phyloP scores from a whole-genome alignment of 2,329 filamentous ascomycete species.

The Diaporthe citriasiana region DNA sequence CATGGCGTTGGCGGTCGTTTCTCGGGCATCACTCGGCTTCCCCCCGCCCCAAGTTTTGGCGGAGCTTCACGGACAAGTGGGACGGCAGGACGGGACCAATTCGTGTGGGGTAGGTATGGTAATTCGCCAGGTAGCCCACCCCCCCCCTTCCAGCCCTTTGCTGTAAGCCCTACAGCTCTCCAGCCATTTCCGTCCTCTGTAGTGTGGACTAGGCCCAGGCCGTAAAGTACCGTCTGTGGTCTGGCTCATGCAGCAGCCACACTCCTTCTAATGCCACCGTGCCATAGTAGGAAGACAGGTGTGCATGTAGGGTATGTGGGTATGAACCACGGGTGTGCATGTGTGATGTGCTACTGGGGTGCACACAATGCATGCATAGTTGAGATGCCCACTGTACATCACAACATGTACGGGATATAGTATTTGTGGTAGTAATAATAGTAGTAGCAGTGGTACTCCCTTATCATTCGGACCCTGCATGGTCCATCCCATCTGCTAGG shows the following conservation, averaged over 20 bases:
- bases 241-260: constrained; percentile 2
- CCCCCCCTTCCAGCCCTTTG: not conserved
- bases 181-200: not conserved
- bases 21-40: constrained; percentile 49
- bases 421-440: not conserved
- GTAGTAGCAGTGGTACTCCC: not conserved
- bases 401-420: constrained; percentile 5
- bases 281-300: not conserved
- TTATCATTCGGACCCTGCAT: constrained; percentile 2
- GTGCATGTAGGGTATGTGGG: not conserved
- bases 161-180: not conserved
- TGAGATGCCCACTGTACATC: not conserved
- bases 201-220: not conserved
- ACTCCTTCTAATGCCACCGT: constrained; percentile 5
- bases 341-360: constrained; percentile 10
- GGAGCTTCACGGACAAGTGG: constrained; percentile 26
- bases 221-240: not conserved
- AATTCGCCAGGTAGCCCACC: not conserved
- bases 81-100: constrained; percentile 18
- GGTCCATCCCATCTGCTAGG: constrained; percentile 30
- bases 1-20: constrained; percentile 42
- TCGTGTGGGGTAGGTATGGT: constrained; percentile 34
- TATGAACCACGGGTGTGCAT: constrained; percentile 20
- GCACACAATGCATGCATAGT: not conserved
- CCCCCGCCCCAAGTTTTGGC: constrained; percentile 12